These are phyloP conservation scores for Penicillium canescens DNA, from an alignment of 495 filamentous ascomycete genomes.

Conservation along the genomic window DNA sequence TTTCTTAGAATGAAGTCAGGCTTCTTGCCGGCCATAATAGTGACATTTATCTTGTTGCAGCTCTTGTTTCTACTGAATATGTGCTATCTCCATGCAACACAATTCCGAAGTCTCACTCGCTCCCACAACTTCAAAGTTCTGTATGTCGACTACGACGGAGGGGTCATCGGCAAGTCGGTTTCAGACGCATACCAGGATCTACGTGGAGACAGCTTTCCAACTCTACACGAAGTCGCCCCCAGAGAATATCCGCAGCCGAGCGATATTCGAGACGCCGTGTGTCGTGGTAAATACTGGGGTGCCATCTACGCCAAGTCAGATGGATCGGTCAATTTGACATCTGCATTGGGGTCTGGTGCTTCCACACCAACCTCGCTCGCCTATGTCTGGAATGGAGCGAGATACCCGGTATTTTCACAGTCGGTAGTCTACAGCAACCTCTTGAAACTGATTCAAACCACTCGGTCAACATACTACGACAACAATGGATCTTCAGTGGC, in stretches of 20 bases:
- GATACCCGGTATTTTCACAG: conserved; percentile 40
- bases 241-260: conserved; percentile 15
- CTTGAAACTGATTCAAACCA: conserved; percentile 21
- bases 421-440: conserved; percentile 25
- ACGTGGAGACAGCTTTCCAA: conserved; percentile 30
- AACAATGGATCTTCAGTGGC: conserved; percentile 28
- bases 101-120: background rate
- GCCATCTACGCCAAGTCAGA: conserved; percentile 30
- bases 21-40: background rate
- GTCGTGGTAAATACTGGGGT: conserved; percentile 39
- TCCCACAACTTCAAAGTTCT: conserved; percentile 28
- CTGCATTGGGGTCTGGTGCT: conserved; percentile 6
- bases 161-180: conserved; percentile 38
- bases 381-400: conserved; percentile 48
- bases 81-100: conserved; percentile 8
- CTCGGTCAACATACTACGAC: conserved; percentile 28
- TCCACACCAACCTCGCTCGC: conserved; percentile 25
- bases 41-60: background rate
- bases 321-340: conserved; percentile 18
- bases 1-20: background rate
- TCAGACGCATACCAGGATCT: conserved; percentile 34
- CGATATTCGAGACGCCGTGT: conserved; percentile 32
- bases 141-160: conserved; percentile 48
- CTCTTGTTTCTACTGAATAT: conserved; percentile 2
- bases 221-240: conserved; percentile 20